Percentiles rank a stretch among this genome's conserved stretches.
These are phyloP conservation scores for Melastoma malabathricum DNA, from an alignment of 345 rosid species.

Conservation along the genomic window DNA sequence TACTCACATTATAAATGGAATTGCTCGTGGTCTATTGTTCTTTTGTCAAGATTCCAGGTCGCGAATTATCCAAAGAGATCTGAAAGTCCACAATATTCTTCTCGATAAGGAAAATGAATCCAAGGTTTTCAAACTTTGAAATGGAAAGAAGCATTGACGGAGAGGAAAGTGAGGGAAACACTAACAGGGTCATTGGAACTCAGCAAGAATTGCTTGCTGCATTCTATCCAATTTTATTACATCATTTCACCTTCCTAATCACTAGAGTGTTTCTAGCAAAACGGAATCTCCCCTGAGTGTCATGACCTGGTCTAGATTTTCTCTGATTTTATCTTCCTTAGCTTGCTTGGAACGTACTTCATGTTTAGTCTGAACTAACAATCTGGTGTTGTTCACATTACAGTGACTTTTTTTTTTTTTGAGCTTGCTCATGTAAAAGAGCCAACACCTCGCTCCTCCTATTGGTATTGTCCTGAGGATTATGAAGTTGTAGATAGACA, in stretches of 20 bases:
- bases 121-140: conserved; percentile 21
- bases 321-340: conserved; percentile 28
- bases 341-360: conserved; percentile 36
- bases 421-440: conserved; percentile 32
- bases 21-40: conserved; percentile 19
- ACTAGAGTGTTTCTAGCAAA: conserved; percentile 87
- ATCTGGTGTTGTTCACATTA: conserved; percentile 17
- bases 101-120: conserved; percentile 13
- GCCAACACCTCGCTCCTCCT: conserved; percentile 18
- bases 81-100: conserved; percentile 21
- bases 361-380: conserved; percentile 24
- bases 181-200: conserved; percentile 20
- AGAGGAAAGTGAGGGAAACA: conserved; percentile 19
- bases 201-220: conserved; percentile 11
- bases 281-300: conserved; percentile 44
- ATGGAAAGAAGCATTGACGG: conserved; percentile 20
- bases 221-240: background rate
- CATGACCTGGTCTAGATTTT: conserved; percentile 45
- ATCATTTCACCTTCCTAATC: background rate
- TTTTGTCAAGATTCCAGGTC: conserved; percentile 26
- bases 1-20: conserved; percentile 16
- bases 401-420: conserved; percentile 27
- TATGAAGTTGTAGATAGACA: conserved; percentile 26
- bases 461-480: conserved; percentile 24
- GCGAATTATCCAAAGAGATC: conserved; percentile 23